Percentiles rank a stretch among this genome's conserved stretches.
Evolutionary conservation across 331 rosid genomes (phyloP).

Genomic region (Quercus phellos): DNA sequence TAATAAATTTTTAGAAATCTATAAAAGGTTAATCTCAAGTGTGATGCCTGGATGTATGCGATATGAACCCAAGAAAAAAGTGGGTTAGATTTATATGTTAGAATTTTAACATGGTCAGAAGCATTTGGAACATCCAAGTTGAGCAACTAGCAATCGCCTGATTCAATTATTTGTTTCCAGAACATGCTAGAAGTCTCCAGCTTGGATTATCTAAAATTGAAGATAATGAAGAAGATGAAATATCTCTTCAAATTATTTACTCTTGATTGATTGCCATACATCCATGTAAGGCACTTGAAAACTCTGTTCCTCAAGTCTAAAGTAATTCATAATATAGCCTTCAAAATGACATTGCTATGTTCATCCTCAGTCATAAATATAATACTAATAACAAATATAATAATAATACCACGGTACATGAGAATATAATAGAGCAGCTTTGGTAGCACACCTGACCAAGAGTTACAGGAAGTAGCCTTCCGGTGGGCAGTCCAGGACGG

Average conservation of each 20-base stretch:
- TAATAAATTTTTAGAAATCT: not conserved
- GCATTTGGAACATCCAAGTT: not conserved
- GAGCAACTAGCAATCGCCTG: not conserved
- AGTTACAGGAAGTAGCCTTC: slow-evolving; percentile 88
- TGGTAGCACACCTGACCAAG: slow-evolving; percentile 75
- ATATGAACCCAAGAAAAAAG: not conserved
- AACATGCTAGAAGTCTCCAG: not conserved
- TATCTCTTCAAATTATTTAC: not conserved
- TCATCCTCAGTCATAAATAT: slow-evolving; percentile 1
- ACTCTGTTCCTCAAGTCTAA: not conserved
- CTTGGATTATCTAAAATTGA: not conserved
- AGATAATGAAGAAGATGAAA: not conserved
- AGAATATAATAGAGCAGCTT: not conserved
- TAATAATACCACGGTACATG: not conserved
- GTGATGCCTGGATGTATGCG: not conserved
- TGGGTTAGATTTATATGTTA: not conserved
- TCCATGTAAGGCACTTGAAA: not conserved
- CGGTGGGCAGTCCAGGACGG: slow-evolving; percentile 89
- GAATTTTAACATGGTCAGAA: not conserved
- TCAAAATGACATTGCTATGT: not conserved
- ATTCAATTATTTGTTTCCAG: not conserved
- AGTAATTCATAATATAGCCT: not conserved
- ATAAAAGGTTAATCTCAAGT: not conserved
- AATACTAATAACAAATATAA: not conserved
- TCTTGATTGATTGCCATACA: not conserved